phyloP scores from a whole-genome alignment of 2,329 filamentous ascomycete genomes.

The Colletotrichum sp. region DNA sequence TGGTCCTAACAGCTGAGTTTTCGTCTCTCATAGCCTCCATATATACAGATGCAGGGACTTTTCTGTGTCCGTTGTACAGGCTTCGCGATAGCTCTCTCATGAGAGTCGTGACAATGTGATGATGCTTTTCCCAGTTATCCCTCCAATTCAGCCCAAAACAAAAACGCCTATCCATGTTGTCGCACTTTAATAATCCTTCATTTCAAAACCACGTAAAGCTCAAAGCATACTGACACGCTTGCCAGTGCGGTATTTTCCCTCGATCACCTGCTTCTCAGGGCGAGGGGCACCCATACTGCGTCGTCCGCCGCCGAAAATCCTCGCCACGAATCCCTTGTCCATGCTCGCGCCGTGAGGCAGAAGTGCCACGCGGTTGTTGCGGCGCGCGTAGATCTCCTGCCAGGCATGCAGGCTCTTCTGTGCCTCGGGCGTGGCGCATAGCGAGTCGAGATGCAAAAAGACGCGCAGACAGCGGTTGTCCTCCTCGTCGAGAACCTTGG shows the following conservation, averaged over 20 bases:
- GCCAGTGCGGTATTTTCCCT: not conserved
- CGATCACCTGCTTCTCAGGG: constrained; percentile 10
- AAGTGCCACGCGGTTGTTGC: constrained; percentile 38
- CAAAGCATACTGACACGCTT: constrained; percentile 20
- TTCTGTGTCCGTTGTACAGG: not conserved
- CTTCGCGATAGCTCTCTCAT: not conserved
- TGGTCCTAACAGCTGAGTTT: constrained; percentile 8
- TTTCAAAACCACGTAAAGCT: not conserved
- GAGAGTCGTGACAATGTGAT: not conserved
- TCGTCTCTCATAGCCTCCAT: constrained; percentile 2
- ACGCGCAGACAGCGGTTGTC: constrained; percentile 29
- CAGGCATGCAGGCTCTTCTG: constrained; percentile 52
- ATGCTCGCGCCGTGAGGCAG: constrained; percentile 40
- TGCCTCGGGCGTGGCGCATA: constrained; percentile 54
- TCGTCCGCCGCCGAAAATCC: constrained; percentile 16
- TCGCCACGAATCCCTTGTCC: constrained; percentile 13
- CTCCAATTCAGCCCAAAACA: not conserved
- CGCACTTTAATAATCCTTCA: not conserved
- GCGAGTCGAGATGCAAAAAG: constrained; percentile 49
- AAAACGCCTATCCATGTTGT: constrained; percentile 1
- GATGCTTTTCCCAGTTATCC: not conserved
- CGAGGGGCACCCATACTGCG: not conserved
- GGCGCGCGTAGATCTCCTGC: constrained; percentile 54
- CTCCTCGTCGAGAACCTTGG: constrained; percentile 9
- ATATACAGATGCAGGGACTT: not conserved